Base-by-base conservation (phyloP, 2,329 filamentous ascomycete species). In the Penicillium sp. region DNA sequence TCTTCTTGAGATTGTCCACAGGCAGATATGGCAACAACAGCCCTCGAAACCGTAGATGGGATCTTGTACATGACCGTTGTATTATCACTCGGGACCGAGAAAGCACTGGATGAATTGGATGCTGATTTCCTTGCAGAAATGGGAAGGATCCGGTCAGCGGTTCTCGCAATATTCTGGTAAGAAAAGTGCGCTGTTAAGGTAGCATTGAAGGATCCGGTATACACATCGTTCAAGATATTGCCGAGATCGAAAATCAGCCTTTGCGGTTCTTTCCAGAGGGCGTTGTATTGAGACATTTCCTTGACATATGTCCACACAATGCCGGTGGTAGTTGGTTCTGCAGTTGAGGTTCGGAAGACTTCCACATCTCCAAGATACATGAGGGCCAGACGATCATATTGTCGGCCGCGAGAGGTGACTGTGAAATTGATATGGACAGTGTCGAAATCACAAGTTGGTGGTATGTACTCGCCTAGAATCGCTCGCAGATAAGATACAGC, bases 281-380 rank as follows among this genome's bases (percentile, higher is more conserved):
- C 78, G 13, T 87, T 73, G 66, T 86, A 92, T 46, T 82, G 79
- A 1, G 87, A 89, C 83, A 91, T 85, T 66, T 95, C 89, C 70
- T 93, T 94, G 48, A 86, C 75, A 65, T 90, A 91, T 1, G 82
- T 85, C 88, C 88, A 93, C 37, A 80, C 75, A 55, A 94, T 91
- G 6, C 89, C 90, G 18, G 79, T 79, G 4, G 74, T 59, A 0
- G 84, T 90, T 1, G 90, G 89, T 72, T 95, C 88, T 3, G 90
- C 88, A 1, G 90, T 95, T 4, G 89, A 91, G 2, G 89, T 92
- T 20, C 90, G 80, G 78, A 88, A 94, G n/a, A 95, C 80, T 68
- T 95, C 90, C 8, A 83, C 84, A 67, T 93, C 88, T 33, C 84
- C 84, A 30, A 94, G 77, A 62, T 87, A 94, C 80, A 94, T 86